Base-by-base conservation (phyloP, 345 rosid genomes). In the Hibiscus trionum region DNA sequence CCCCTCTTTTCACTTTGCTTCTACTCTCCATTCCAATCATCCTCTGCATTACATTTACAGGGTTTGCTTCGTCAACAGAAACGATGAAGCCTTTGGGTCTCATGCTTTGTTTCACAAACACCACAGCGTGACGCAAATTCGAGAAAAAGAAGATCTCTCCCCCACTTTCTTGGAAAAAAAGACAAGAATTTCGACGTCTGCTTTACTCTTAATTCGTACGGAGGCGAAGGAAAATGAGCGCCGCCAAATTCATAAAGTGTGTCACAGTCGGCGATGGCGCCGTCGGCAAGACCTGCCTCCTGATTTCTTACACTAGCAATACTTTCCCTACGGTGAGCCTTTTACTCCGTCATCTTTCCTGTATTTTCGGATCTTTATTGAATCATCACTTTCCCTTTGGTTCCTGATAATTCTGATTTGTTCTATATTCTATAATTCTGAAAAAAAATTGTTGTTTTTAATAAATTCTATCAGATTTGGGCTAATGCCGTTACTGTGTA, bases 241-340 rank as follows among this genome's bases (percentile, higher is more conserved):
- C 61, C 61, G 26, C 61, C 55, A 87, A 93, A 88, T 93, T 91
- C 82, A 91, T 91, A 15, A 93, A 93, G 96, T 93, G 98, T 80
- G 96, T 89, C 12, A 93, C 98, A 44, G 98, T 93, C 76, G 97
- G 98, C 73, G 98, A 93, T 61, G 97, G 96, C 7, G 98, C 97
- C 50, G 98, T 93, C 64, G 98, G 97, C 27, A 93, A 93, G 76
- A 93, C 98, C 9, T 91, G 98, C 84, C 76, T 93, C 88, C 86
- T 93, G 72, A 91, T 91, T 76, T 93, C 98, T 66, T 93, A 93
- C 77, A 91, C 98, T 68, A 93, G 98, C 87, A 93, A 93, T 85
- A 89, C 97, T 72, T 58, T 93, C 78, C 97, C 98, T 56, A 93
- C 93, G 87, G 98, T 93, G 66, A 42, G 52, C 31, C 49, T 24